Conservation (phyloP, 2,329 filamentous ascomycete genomes). For the Stylonectria norvegica region DNA sequence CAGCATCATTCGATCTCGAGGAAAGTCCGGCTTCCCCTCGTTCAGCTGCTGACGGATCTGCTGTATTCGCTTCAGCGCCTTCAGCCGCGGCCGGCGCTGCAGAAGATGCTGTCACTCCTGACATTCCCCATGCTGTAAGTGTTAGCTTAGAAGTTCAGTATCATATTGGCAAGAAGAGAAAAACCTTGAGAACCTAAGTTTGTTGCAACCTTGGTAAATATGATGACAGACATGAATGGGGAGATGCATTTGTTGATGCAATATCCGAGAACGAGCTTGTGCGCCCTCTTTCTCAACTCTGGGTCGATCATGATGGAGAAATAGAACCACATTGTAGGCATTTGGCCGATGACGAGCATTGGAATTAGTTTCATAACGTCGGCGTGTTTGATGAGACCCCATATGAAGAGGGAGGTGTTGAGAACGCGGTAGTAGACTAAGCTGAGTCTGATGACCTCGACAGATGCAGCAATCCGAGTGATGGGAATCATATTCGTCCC, state of each 20-base stretch:
- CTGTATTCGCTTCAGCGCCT: background rate
- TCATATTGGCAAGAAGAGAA: background rate
- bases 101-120: constrained; percentile 20
- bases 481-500: constrained; percentile 38
- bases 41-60: constrained; percentile 12
- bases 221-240: constrained; percentile 19
- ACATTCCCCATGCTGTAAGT: constrained; percentile 18
- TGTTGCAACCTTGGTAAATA: constrained; percentile 23
- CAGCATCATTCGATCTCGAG: too few species aligned
- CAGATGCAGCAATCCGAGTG: constrained; percentile 28
- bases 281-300: constrained; percentile 12
- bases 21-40: constrained; percentile 5
- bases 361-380: constrained; percentile 15
- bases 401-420: constrained; percentile 31
- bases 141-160: background rate
- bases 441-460: constrained; percentile 31
- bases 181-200: constrained; percentile 20
- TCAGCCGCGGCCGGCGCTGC: constrained; percentile 4
- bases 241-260: constrained; percentile 21
- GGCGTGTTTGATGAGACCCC: constrained; percentile 4
- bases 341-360: constrained; percentile 16
- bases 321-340: constrained; percentile 19
- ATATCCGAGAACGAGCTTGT: constrained; percentile 18
- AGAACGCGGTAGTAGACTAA: constrained; percentile 34
- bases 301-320: constrained; percentile 15